phyloP scores from a whole-genome alignment of 768 basidiomycete species.

The Macrocybe gigantea region DNA sequence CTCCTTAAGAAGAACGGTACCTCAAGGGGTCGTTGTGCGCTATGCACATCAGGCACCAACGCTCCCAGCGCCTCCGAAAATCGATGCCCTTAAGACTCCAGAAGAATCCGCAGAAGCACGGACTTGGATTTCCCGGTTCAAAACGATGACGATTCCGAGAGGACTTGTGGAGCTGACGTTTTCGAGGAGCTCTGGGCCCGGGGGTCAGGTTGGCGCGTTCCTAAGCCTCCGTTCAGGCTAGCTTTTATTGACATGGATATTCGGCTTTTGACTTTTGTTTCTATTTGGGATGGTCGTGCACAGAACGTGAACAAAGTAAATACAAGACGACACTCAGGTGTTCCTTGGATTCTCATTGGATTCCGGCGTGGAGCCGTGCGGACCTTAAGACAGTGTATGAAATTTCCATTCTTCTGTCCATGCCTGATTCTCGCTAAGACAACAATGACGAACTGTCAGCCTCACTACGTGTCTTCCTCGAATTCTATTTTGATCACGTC shows the following conservation, averaged over 20 bases:
- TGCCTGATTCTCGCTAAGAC: background rate
- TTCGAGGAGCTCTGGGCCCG: constrained; percentile 78
- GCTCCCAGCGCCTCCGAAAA: constrained; percentile 38
- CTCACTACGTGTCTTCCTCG: constrained; percentile 62
- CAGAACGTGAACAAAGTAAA: constrained; percentile 91
- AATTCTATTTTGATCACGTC: constrained; percentile 67
- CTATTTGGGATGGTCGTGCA: background rate
- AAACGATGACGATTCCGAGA: constrained; percentile 37
- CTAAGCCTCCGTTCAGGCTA: background rate
- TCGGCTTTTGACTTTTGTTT: no score
- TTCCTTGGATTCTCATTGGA: constrained; percentile 52
- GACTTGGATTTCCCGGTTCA: constrained; percentile 50
- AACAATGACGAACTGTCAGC: constrained; percentile 27
- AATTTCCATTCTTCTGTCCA: background rate
- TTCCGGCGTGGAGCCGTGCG: constrained; percentile 60
- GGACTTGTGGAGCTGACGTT: constrained; percentile 58
- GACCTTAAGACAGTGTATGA: constrained; percentile 45
- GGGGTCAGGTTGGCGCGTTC: constrained; percentile 58
- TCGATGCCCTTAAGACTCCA: constrained; percentile 27
- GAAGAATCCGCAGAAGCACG: constrained; percentile 43
- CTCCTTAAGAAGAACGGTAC: no score
- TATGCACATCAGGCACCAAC: background rate
- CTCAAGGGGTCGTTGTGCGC: no score
- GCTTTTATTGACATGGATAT: background rate
- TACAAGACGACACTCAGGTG: constrained; percentile 72